A percentile compares a stretch with the other conserved stretches of the same genome.
Evolutionary conservation across 805 yeast genomes (phyloP).

Genomic region (Candida ponderosae): DNA sequence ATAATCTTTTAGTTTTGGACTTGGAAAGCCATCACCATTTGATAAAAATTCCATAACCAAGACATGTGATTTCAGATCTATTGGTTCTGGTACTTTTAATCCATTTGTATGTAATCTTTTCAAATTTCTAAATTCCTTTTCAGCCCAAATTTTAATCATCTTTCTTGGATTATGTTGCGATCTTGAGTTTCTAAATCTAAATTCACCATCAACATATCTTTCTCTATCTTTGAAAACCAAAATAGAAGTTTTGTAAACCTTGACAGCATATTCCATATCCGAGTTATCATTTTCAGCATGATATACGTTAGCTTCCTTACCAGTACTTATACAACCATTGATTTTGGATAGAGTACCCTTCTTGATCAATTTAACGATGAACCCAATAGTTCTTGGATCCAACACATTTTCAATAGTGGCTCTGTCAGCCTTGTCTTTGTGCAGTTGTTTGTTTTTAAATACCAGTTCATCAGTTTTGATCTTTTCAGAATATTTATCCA

Average conservation of each 20-base stretch:
- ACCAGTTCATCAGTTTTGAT: constrained; percentile 58
- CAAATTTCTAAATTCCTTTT: constrained; percentile 89
- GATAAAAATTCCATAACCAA: constrained; percentile 88
- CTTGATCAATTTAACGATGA: constrained; percentile 72
- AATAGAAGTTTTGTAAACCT: constrained; percentile 93
- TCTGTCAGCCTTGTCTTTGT: constrained; percentile 81
- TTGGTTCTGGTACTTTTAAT: constrained; percentile 90
- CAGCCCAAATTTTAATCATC: constrained; percentile 98
- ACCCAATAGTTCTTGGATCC: constrained; percentile 88
- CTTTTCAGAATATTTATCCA: constrained; percentile 55
- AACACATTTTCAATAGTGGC: constrained; percentile 96
- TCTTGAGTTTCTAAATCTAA: constrained; percentile 79
- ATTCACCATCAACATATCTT: constrained; percentile 93
- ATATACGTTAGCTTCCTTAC: constrained; percentile 98
- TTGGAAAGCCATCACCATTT: constrained; percentile 68
- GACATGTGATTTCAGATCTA: constrained; percentile 83
- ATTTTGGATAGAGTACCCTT: constrained; percentile 79
- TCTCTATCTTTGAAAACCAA: constrained; percentile 96
- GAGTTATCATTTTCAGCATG: constrained; percentile 48
- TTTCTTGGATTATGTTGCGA: constrained; percentile 89
- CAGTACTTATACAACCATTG: constrained; percentile 92
- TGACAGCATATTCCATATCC: constrained; percentile 70
- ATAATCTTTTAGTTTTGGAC: constrained; percentile 85
- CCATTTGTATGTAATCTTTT: constrained; percentile 73
- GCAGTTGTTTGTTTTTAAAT: constrained; percentile 46